Evolutionary conservation across 495 filamentous ascomycete species (phyloP), one percentile per base, ranked within the genome.

Genomic region (Umbilicaria muhlenbergii): DNA sequence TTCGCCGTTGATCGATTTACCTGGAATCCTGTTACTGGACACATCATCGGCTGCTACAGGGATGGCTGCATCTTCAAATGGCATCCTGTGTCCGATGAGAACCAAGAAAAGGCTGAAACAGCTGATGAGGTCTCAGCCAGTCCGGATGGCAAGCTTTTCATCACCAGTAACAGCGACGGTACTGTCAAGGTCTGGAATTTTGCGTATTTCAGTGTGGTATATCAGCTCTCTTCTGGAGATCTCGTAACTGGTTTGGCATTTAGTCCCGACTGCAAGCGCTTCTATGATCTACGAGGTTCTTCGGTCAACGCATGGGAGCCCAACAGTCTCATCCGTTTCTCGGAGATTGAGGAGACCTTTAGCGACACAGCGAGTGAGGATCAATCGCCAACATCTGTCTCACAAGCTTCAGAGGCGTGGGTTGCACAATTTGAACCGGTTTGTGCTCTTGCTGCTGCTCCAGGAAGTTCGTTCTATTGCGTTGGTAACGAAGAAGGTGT

Each of bases 51-150:
- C 14, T 31, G 59, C 3, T 58, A 57, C 34, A 44, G 21, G 38
- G 57, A 48, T 18, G 45, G 44, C 11, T 32, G 16, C 28, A 37
- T 59, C 11, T 59, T 61, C 46, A 59, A 59, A 36, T 61, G 58
- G 58, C 37, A 47, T 38, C 52, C 52, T 3, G 21, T 36, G 4
- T 31, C 36, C 14, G 40, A 49, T 14, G 34, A 36, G 28, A 16
- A 44, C 19, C 39, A 53, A 18, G 51, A 57, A 24, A 11, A 39
- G 3, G 16, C 11, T 19, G 32, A 36, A 11, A 18, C 38, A 11
- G 36, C 40, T 14, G 34, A 43, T 14, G 50, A 43, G 24, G 48
- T 59, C 41, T 11, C 41, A 17, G 32, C 36, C 10, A 60, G 58
- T 43, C 43, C 48, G 1, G 50, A 57, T 34, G 58, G 58, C 10